Evolutionary conservation across 2,329 filamentous ascomycete genomes (phyloP), one percentile per base, ranked within the genome.

Genomic region (Cercospora zeina): DNA sequence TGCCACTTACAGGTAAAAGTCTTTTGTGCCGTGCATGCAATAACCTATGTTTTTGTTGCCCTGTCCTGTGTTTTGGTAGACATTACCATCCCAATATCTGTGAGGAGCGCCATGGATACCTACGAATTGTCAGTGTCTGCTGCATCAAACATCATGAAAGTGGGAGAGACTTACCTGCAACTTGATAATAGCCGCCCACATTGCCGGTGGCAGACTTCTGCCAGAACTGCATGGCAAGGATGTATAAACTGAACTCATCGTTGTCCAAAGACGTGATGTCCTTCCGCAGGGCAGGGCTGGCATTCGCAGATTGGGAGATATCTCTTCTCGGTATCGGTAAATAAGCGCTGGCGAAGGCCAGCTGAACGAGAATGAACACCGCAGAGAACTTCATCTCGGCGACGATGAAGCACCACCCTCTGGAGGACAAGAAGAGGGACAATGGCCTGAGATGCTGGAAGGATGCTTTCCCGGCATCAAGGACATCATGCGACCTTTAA

Each of bases 61-160:
- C 39, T 58, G 55, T 3, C 30, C 30, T 9, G 42, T 58, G 21
- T 49, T 49, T 42, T 58, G 55, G 30, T 49, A 58, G 9, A 39
- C 56, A 10, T 68, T 68, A 24, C 62, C 61, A 58, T 71, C 66
- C 63, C 65, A 71, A 36, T 67, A 61, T 27, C 62, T 39, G 33
- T 66, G 59, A 2, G 70, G 69, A 14, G 69, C 68, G 30, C 70
- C 70, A 58, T 71, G 70, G 33, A 71, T 69, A n/a, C 63, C 64
- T 11, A 69, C 65, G 50, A 71, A 60, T 8, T 62, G 58, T 27
- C 24, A 27, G 24, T 27, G 24, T 27, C 3, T 27, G 24, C 24
- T 27, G 24, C 24, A 3, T 27, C 24, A 27, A 6, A 27, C 24
- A 27, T 27, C 24, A 27, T 27, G 24, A 3, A 27, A n/a, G n/a